phyloP scores from a whole-genome alignment of 768 basidiomycete genomes.

The Daedaleopsis nitida region DNA sequence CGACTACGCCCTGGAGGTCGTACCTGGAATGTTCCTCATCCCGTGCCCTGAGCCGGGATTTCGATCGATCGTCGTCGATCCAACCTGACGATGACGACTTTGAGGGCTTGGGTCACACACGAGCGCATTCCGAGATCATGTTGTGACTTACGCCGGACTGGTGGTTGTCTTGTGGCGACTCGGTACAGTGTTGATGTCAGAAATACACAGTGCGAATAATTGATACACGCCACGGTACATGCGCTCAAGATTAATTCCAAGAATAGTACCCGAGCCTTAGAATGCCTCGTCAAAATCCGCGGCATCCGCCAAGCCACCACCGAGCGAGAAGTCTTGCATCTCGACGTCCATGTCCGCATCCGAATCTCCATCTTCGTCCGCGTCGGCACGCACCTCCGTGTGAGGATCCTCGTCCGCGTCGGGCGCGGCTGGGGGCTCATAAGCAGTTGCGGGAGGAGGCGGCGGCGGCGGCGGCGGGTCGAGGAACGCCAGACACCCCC shows the following conservation, averaged over 20 bases:
- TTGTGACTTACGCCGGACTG: too few species aligned
- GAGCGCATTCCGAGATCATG: too few species aligned
- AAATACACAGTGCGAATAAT: not conserved
- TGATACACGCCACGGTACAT: too few species aligned
- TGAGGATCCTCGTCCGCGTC: not conserved
- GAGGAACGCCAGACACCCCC: conserved; percentile 65
- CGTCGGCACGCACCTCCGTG: not conserved
- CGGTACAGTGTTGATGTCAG: not conserved
- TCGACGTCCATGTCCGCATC: conserved; percentile 2
- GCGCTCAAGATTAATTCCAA: not conserved
- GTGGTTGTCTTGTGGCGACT: too few species aligned
- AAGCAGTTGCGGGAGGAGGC: not conserved
- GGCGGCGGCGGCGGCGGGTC: conserved; percentile 22
- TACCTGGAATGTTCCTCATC: too few species aligned
- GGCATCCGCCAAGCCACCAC: conserved; percentile 13
- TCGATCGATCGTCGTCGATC: too few species aligned
- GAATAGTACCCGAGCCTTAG: not conserved
- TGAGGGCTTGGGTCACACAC: too few species aligned
- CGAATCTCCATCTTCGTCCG: not conserved
- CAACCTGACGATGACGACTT: too few species aligned
- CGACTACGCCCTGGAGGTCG: too few species aligned
- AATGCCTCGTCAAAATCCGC: conserved; percentile 24
- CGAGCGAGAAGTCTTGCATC: conserved; percentile 14
- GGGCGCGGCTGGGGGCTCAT: not conserved
- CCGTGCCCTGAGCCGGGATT: too few species aligned